Conservation (phyloP, 208 protist genomes). For the Porcisia deanei region DNA sequence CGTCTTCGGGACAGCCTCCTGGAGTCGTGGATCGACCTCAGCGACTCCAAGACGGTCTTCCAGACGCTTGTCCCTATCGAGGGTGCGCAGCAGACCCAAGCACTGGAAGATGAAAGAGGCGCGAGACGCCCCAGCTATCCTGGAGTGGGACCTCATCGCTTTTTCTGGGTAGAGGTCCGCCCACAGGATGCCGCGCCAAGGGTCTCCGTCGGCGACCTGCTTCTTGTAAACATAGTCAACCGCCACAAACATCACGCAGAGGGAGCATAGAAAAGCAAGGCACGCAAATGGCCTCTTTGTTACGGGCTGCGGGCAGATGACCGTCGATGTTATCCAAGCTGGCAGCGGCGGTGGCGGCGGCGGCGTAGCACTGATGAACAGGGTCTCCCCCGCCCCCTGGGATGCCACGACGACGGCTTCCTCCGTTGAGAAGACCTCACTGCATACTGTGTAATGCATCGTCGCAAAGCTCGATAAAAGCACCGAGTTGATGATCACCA, state of each 20-base stretch:
- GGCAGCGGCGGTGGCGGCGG: not conserved
- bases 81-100: slow-evolving; percentile 5
- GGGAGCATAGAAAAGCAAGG: slow-evolving; percentile 38
- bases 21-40: slow-evolving; percentile 18
- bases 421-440: slow-evolving; percentile 32
- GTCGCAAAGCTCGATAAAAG: slow-evolving; percentile 61
- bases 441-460: slow-evolving; percentile 66
- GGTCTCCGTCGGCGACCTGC: slow-evolving; percentile 47
- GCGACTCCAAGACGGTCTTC: slow-evolving; percentile 15
- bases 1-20: slow-evolving; percentile 12
- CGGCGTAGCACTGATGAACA: not conserved
- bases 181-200: slow-evolving; percentile 77
- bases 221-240: slow-evolving; percentile 79
- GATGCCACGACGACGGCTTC: slow-evolving; percentile 6
- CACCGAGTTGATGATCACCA: slow-evolving; percentile 73
- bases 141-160: not conserved
- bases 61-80: not conserved
- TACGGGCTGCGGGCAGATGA: slow-evolving; percentile 23
- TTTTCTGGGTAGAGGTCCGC: slow-evolving; percentile 51
- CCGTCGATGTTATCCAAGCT: not conserved
- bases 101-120: slow-evolving; percentile 8
- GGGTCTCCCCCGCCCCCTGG: slow-evolving; percentile 2
- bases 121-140: not conserved
- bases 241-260: slow-evolving; percentile 52
- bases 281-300: slow-evolving; percentile 30